Evolutionary conservation across 176 grass and related monocot genomes (phyloP).

Genomic region (Oropetium thomaeum): DNA sequence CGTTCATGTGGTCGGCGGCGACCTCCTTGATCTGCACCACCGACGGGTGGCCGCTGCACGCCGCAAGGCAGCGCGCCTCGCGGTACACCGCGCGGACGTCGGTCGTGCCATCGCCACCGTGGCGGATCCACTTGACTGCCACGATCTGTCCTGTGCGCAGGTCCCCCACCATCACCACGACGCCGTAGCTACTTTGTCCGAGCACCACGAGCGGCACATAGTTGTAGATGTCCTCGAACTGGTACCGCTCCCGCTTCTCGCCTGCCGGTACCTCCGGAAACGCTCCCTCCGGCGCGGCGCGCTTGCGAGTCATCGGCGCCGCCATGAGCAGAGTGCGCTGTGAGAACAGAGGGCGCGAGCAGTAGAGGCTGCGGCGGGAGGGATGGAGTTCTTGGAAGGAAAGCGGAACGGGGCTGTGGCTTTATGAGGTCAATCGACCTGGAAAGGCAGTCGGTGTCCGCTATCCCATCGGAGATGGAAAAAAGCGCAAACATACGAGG

Average conservation of each 20-base stretch:
- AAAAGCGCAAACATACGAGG: no score
- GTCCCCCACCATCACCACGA: neutral
- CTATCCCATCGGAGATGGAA: neutral
- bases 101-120: neutral
- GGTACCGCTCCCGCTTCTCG: neutral
- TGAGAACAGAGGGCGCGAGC: neutral
- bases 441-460: neutral
- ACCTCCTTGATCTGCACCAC: conserved; percentile 12
- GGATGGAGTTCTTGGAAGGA: neutral
- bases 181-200: neutral
- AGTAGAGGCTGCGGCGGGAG: neutral
- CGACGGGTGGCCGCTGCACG: conserved; percentile 12
- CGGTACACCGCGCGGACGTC: neutral
- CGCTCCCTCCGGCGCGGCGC: neutral
- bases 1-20: neutral
- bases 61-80: neutral
- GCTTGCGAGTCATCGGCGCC: neutral
- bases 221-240: conserved; percentile 11
- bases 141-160: neutral
- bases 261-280: neutral
- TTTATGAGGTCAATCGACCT: neutral
- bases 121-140: conserved; percentile 4
- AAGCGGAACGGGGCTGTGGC: neutral
- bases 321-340: neutral
- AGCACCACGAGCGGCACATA: neutral